Conservation (phyloP, 805 yeast species). For the Brettanomyces nanus region DNA sequence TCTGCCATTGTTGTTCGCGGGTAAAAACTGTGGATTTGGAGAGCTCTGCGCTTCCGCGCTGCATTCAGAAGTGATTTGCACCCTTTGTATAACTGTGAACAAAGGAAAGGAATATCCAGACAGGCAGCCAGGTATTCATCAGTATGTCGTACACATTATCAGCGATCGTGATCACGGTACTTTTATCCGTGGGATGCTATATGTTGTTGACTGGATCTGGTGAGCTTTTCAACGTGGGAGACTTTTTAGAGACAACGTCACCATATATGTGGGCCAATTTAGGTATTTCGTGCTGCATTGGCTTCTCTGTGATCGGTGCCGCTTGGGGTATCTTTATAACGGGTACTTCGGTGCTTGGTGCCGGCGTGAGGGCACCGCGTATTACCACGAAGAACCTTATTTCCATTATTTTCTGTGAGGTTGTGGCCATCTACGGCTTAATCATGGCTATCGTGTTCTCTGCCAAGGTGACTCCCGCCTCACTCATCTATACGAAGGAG, state of each 20-base stretch:
- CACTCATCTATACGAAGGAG: conserved; percentile 62
- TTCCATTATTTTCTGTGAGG: conserved; percentile 97
- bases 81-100: no score
- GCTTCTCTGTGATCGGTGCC: conserved; percentile 92
- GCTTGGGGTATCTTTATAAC: conserved; percentile 99
- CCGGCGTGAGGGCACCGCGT: conserved; percentile 96
- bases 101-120: no score
- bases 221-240: conserved; percentile 85
- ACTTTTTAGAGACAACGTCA: conserved; percentile 73
- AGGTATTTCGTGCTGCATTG: conserved; percentile 88
- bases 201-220: conserved; percentile 89
- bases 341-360: conserved; percentile 91
- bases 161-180: not conserved
- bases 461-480: conserved; percentile 70
- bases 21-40: no score
- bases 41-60: no score
- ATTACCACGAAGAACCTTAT: conserved; percentile 95
- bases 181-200: conserved; percentile 18
- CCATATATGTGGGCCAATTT: conserved; percentile 96
- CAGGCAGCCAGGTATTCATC: no score
- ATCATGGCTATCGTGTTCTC: conserved; percentile 97
- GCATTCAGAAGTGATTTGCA: no score
- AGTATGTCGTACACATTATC: conserved; percentile 1
- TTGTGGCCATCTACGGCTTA: conserved; percentile 95
- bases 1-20: not conserved